Conservation (phyloP, 805 yeast species). For the Candida khao-thaluensis region DNA sequence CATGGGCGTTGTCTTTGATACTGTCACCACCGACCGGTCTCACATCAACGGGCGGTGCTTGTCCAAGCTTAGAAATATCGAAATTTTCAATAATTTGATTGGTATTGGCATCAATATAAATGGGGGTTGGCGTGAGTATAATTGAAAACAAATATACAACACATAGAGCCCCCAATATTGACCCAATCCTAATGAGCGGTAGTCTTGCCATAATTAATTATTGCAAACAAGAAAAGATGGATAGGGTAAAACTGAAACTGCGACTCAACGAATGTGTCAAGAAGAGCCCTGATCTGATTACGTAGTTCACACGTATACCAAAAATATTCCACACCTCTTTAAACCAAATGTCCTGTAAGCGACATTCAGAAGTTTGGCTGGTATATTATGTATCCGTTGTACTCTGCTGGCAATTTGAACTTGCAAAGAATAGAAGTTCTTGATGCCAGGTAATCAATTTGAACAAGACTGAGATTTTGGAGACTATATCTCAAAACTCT, state of each 20-base stretch:
- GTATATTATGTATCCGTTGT: too few species aligned
- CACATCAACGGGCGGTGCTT: background rate
- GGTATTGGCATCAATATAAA: constrained; percentile 18
- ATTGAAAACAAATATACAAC: constrained; percentile 14
- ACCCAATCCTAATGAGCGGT: constrained; percentile 13
- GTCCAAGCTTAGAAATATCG: constrained; percentile 5
- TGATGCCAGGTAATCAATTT: too few species aligned
- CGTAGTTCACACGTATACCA: constrained; percentile 1
- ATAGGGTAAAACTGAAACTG: background rate
- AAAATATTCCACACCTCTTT: too few species aligned
- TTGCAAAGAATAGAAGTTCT: too few species aligned
- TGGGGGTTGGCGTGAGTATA: constrained; percentile 14
- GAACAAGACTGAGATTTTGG: too few species aligned
- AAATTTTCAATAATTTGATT: constrained; percentile 16
- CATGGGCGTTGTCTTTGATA: constrained; percentile 14
- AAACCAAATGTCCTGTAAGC: too few species aligned
- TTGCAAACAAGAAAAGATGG: background rate
- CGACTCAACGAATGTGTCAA: constrained; percentile 4
- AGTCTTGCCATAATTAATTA: constrained; percentile 14
- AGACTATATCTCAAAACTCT: too few species aligned
- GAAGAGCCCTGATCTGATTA: background rate
- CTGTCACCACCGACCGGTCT: constrained; percentile 2
- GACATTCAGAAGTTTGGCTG: too few species aligned
- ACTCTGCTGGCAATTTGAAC: too few species aligned
- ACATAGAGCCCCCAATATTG: constrained; percentile 16